A percentile compares a stretch with the other conserved stretches of the same genome.
Conservation (phyloP, 345 rosid genomes). For the Eucalyptus tenuipes region DNA sequence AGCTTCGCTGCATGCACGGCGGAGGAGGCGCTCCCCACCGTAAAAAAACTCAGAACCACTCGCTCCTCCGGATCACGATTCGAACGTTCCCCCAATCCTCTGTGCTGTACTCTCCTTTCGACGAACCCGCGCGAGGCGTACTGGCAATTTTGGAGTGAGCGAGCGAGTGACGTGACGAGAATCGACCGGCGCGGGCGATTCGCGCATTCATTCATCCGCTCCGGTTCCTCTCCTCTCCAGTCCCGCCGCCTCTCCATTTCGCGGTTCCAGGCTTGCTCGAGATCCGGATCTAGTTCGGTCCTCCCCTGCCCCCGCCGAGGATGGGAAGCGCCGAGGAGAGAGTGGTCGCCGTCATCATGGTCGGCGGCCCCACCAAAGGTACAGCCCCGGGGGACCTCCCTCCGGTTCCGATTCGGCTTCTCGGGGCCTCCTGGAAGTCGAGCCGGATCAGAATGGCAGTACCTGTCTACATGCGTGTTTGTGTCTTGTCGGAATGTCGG, state of each 20-base stretch:
- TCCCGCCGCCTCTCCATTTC: neutral
- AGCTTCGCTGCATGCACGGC: neutral
- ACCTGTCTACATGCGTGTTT: neutral
- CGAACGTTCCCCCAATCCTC: neutral
- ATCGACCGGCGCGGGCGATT: neutral
- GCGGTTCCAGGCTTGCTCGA: neutral
- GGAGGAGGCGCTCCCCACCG: neutral
- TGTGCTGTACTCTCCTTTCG: neutral
- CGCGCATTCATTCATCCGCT: neutral
- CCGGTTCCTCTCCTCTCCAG: neutral
- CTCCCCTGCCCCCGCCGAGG: neutral
- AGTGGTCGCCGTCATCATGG: conserved; percentile 96
- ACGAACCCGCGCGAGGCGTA: neutral
- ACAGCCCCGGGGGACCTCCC: neutral
- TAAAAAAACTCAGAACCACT: neutral
- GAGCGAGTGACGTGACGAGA: too few species aligned
- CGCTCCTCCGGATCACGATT: neutral
- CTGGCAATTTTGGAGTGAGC: neutral
- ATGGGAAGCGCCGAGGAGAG: conserved; percentile 72
- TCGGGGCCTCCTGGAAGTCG: neutral
- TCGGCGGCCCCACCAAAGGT: conserved; percentile 99
- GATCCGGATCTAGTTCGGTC: neutral
- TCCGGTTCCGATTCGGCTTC: neutral
- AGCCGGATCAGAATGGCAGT: neutral
- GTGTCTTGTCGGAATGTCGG: neutral